Evolutionary conservation across 495 filamentous ascomycete genomes (phyloP), one percentile per base, ranked within the genome.

Genomic region (Aspergillus baeticus): DNA sequence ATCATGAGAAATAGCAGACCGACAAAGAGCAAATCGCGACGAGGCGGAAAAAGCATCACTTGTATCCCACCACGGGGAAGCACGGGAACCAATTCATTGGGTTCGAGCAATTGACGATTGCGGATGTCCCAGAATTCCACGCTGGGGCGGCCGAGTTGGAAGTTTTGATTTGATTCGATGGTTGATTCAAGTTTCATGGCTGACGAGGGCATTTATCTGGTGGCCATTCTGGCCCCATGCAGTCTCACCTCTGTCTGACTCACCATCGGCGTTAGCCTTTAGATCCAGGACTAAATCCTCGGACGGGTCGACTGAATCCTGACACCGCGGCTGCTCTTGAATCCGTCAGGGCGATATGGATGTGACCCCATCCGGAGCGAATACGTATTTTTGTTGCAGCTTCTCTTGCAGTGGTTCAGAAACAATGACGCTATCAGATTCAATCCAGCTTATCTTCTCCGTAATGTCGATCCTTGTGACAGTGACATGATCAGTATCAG

Each of bases 71-170:
- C 26, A 49, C 33, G 33, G 20, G 46, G 33, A 49, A 36, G 7
- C 46, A 49, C 17, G 29, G 15, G 47, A 36, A 20, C 46, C 46
- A 49, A 5, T 34, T 49, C 45, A 50, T 50, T 50, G 33, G 47
- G 3, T 21, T 17, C 18, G 41, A 43, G 20, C 41, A 43, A 43
- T 43, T 37, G 46, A 2, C 15, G 17, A 29, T 20, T 48, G 31
- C 45, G 45, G 29, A 48, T 33, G 34, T 34, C 17, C 33, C 46
- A 49, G 46, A 21, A 3, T 43, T 21, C 41, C 21, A 5, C 41
- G 10, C 22, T 10, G 41, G 41, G 41, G 41, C 26, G 26, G 18
- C 41, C 10, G 41, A 8, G 10, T 43, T 43, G 7, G 2, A 18
- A 22, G 10, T 43, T 10, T 18, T 17, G 17, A 36, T 22, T 17